Evolutionary conservation across 768 basidiomycete species (phyloP), one percentile per base, ranked within the genome.

Genomic region (Phanerochaete carnosa): DNA sequence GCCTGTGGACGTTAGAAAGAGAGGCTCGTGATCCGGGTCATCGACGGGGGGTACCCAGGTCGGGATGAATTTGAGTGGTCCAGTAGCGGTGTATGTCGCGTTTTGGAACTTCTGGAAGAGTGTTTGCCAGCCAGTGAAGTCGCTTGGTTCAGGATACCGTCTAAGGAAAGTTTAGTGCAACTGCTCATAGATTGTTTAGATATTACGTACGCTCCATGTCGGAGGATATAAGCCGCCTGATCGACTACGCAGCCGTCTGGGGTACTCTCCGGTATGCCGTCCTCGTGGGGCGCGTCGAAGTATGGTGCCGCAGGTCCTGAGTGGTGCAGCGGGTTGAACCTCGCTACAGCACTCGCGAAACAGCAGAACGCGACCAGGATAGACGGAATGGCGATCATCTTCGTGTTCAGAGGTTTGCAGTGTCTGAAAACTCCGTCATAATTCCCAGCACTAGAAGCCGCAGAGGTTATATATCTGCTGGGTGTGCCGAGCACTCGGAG

Each of bases 291-390:
- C 3, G 78, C 77, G 47, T 75, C 72, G 55, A 79, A 80, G 62
- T 78, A 80, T 1, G 78, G 78, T 1, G 76, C 76, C 0, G 77
- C 74, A 1, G 74, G 68, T 0, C 78, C 79, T n/a, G 76, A 76
- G 64, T 80, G 78, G 1, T 77, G 71, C 11, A 78, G 63, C 1
- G 78, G 76, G 55, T 79, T 62, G 64, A 77, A 79, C 7, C 7
- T 13, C 33, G 33, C 33, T 7, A 35, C 7, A 19, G 16, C 9
- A 8, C 9, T n/a, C 16, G 45, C 25, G 33, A 19, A 43, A n/a
- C 26, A 12, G 29, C 28, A 39, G 2, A 30, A 45, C 8, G 45
- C 59, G 33, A 35, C 23, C 12, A 37, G 33, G 30, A 54, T 16
- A 16, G 52, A 22, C 3, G 7, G 16, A 30, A 37, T 13, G 6